These are phyloP conservation scores for Abrus pulchellus DNA, from an alignment of 306 rosid species.

Conservation along the genomic window DNA sequence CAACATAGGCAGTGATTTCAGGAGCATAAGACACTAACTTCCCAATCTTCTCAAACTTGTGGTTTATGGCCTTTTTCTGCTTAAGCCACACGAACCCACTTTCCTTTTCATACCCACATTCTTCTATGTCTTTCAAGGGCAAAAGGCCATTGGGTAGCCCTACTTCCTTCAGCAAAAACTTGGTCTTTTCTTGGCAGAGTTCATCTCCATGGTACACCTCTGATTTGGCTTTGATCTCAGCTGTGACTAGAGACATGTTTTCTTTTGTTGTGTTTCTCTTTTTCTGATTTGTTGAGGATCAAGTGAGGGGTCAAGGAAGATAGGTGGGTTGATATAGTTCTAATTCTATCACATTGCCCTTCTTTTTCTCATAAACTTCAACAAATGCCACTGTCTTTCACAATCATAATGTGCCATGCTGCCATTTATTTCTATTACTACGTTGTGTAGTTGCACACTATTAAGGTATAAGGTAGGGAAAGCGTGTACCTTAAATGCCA, in stretches of 20 bases:
- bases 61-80: constrained; percentile 73
- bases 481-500: not conserved
- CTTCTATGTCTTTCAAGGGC: constrained; percentile 80
- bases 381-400: constrained; percentile 43
- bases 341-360: constrained; percentile 49
- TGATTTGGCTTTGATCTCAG: constrained; percentile 69
- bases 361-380: constrained; percentile 29
- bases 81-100: constrained; percentile 94
- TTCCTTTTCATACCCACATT: constrained; percentile 83
- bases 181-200: constrained; percentile 71
- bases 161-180: constrained; percentile 65
- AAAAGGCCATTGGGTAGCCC: constrained; percentile 81
- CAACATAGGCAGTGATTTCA: constrained; percentile 81
- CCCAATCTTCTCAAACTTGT: constrained; percentile 87
- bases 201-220: constrained; percentile 83
- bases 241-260: constrained; percentile 66
- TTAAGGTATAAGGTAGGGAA: not conserved
- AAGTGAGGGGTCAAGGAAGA: constrained; percentile 5
- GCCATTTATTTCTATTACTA: not conserved
- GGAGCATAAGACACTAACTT: constrained; percentile 69
- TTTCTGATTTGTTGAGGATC: not conserved
- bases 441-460: not conserved
- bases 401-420: not conserved
- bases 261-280: not conserved
- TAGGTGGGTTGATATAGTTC: constrained; percentile 54